Conservation (phyloP, 108 stramenopile genomes). For the Schizochytrium sp. region DNA sequence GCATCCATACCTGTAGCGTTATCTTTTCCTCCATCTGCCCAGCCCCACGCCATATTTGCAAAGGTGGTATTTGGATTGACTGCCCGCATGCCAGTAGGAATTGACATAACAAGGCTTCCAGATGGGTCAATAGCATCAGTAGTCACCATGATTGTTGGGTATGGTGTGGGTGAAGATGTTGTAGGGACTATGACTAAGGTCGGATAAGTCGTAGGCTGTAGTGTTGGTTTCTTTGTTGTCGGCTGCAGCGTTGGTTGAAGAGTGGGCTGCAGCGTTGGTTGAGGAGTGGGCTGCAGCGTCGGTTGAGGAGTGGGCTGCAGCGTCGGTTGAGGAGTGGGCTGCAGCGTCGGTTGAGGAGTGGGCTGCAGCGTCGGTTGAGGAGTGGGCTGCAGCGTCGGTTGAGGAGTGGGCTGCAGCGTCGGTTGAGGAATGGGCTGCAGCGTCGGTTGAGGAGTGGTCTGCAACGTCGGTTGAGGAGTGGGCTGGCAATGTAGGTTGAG, state of each 20-base stretch:
- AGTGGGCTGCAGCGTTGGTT: not conserved
- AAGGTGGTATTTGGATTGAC: conserved; percentile 29
- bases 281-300: too few species aligned
- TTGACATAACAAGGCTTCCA: not conserved
- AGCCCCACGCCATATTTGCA: conserved; percentile 57
- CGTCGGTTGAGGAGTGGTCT: too few species aligned
- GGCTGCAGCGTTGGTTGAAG: not conserved
- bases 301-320: too few species aligned
- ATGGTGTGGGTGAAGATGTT: not conserved
- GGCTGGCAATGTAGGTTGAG: too few species aligned
- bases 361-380: too few species aligned
- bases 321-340: too few species aligned
- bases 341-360: too few species aligned
- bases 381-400: too few species aligned
- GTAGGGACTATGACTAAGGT: not conserved
- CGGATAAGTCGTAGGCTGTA: not conserved
- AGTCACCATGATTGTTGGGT: not conserved
- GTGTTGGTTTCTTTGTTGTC: not conserved
- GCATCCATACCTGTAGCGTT: not conserved
- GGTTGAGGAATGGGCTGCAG: too few species aligned
- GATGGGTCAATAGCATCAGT: not conserved
- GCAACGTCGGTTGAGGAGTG: too few species aligned
- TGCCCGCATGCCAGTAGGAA: not conserved
- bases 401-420: too few species aligned
- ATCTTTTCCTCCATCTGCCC: conserved; percentile 19